Conservation (phyloP, 371 early-diverging fungal genomes). For the Syncephalastrum racemosum region DNA sequence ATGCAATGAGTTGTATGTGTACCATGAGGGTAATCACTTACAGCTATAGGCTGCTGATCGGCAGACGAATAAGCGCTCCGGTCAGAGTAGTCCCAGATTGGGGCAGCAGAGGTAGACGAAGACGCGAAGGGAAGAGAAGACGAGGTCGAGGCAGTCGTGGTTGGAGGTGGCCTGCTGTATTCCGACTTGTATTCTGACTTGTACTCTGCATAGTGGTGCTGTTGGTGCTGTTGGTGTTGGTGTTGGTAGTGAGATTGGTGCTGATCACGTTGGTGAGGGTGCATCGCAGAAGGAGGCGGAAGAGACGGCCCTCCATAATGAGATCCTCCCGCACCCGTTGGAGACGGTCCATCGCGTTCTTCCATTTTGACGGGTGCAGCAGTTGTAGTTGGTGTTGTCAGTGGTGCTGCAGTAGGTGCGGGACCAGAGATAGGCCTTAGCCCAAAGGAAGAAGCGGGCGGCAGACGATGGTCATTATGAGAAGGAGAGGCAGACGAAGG, state of each 20-base stretch:
- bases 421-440: no score
- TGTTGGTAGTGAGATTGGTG: no score
- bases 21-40: no score
- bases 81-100: slow-evolving; percentile 2
- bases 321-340: neutral
- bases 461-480: neutral
- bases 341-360: neutral
- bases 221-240: no score
- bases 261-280: neutral
- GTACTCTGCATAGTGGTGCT: no score
- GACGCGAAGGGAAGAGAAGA: slow-evolving; percentile 2
- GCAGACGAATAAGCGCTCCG: neutral
- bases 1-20: no score
- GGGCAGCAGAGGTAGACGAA: neutral
- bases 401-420: no score
- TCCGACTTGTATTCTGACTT: no score
- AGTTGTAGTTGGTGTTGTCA: neutral
- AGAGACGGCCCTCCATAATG: slow-evolving; percentile 5
- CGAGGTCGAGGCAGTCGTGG: neutral
- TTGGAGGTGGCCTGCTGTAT: no score
- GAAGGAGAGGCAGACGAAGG: neutral
- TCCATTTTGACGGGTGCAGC: no score
- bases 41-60: no score
- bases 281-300: slow-evolving; percentile 7
- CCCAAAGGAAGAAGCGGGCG: no score